phyloP scores from a whole-genome alignment of 139 green algal genomes.

The Dunaliella sp. region DNA sequence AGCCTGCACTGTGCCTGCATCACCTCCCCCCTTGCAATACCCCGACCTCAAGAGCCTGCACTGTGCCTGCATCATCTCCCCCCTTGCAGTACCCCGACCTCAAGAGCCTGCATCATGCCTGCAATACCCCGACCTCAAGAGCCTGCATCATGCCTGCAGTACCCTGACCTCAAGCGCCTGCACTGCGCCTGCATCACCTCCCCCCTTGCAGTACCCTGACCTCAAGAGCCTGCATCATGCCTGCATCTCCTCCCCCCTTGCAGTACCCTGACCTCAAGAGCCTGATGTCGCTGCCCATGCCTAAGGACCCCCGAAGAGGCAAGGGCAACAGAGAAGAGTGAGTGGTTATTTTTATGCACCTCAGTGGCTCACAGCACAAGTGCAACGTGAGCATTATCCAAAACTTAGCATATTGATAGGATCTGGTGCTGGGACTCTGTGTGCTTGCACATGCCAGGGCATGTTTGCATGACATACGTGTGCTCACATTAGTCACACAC shows the following conservation, averaged over 20 bases:
- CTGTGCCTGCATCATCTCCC: background rate
- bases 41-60: background rate
- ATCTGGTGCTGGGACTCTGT: background rate
- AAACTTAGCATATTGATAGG: too few species aligned
- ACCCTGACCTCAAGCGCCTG: too few species aligned
- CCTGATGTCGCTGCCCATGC: background rate
- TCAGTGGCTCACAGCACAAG: too few species aligned
- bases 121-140: background rate
- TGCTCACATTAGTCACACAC: background rate
- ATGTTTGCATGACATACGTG: too few species aligned
- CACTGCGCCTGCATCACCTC: background rate
- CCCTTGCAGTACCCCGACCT: background rate
- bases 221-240: background rate
- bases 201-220: background rate
- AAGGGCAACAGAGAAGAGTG: background rate
- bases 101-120: background rate
- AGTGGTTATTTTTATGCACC: too few species aligned
- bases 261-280: background rate
- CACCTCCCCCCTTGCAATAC: background rate
- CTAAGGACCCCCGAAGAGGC: background rate
- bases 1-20: too few species aligned
- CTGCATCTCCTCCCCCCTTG: background rate
- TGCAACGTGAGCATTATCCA: too few species aligned
- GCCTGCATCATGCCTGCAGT: background rate
- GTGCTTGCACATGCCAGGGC: background rate